A percentile compares a stretch with the other conserved stretches of the same genome.
Conservation (phyloP, 1,284 basidiomycete genomes). For the Cystobasidium pallidum region DNA sequence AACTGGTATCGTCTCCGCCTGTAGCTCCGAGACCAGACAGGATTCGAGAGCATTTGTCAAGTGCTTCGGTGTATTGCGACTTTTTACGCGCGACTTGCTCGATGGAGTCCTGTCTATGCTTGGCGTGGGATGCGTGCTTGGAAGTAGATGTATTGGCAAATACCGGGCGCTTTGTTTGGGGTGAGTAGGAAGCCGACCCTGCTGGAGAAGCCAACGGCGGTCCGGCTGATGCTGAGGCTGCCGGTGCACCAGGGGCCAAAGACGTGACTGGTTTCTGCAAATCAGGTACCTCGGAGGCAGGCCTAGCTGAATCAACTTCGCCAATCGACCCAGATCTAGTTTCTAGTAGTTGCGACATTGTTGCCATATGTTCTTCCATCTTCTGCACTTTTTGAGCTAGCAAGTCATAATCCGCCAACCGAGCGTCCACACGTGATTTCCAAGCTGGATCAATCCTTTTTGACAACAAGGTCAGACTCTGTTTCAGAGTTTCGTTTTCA, state of each 20-base stretch:
- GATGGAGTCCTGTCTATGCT: background rate
- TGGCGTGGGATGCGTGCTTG: background rate
- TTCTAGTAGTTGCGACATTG: background rate
- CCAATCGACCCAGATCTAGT: background rate
- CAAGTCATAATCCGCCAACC: background rate
- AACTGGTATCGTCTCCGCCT: background rate
- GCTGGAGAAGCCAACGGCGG: background rate
- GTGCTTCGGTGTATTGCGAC: background rate
- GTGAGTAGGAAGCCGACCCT: background rate
- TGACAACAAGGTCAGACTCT: slow-evolving; percentile 6
- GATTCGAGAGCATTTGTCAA: background rate
- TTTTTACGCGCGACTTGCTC: background rate
- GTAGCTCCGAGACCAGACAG: background rate
- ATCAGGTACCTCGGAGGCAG: background rate
- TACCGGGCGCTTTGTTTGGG: background rate
- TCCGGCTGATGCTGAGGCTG: background rate
- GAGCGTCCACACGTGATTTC: slow-evolving; percentile 8
- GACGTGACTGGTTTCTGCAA: background rate
- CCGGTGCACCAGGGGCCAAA: too few relatives aligned
- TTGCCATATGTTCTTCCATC: background rate
- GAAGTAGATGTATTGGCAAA: background rate
- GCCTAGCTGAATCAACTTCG: too few relatives aligned
- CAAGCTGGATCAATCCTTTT: slow-evolving; percentile 12
- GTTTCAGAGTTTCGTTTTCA: slow-evolving; percentile 15
- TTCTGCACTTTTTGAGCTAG: background rate